Conservation (phyloP, 192 early-diverging fungal species). For the Backusella macrospora region DNA sequence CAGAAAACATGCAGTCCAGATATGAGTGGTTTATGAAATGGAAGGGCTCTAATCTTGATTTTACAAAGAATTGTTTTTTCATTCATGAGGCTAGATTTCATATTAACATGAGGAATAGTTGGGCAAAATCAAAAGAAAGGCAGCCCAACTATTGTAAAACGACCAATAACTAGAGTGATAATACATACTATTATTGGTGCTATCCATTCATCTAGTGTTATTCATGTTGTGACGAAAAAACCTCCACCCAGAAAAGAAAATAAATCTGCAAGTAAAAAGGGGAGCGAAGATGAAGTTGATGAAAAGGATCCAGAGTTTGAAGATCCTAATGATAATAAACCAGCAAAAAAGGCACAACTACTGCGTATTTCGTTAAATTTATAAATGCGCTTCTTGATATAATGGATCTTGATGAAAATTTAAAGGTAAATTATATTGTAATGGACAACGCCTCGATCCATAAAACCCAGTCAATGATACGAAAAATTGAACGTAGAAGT, state of each 20-base stretch:
- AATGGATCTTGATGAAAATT: not conserved
- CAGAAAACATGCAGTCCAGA: not conserved
- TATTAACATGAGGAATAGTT: constrained; percentile 7
- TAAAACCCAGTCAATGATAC: not conserved
- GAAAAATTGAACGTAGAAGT: constrained; percentile 4
- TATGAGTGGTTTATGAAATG: constrained; percentile 2
- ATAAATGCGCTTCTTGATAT: not conserved
- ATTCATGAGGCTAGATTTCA: not conserved
- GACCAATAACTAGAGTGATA: constrained; percentile 1
- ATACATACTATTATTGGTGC: constrained; percentile 2
- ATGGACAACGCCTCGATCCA: constrained; percentile 29
- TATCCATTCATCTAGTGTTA: not conserved
- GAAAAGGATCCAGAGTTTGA: not conserved
- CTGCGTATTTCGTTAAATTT: not conserved
- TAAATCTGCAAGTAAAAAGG: not conserved
- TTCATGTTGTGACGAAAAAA: not conserved
- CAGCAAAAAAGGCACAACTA: constrained; percentile 3
- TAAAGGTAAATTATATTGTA: constrained; percentile 16
- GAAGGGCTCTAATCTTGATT: not conserved
- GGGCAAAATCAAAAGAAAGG: not conserved
- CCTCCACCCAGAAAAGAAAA: not conserved
- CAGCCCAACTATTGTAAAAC: constrained; percentile 10
- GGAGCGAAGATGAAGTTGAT: not conserved
- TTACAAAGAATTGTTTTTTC: not conserved
- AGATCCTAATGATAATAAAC: not conserved